Base-by-base conservation (phyloP, 2,329 filamentous ascomycete species). In the Cytospora piceicola region DNA sequence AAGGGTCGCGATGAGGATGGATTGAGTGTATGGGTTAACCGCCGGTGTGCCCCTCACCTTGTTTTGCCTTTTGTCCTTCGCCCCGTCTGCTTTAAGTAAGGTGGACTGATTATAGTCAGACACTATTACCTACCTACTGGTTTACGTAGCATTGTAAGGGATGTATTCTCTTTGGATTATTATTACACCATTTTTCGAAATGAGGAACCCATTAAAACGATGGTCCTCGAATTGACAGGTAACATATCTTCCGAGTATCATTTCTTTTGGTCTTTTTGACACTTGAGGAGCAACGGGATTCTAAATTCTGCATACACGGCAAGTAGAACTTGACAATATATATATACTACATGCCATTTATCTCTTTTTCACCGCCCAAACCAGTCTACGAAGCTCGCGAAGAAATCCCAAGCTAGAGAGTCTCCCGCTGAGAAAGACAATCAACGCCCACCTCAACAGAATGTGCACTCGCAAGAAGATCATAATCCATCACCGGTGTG, bases 401-500 rank as follows among this genome's bases (percentile, higher is more conserved):
- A 17, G 4, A 15, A 27, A 17, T 29, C 17, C 20, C 32, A 27
- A 52, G 3, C 6, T 17, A 46, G 17, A 14, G 5, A 3, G 24
- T 17, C 1, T 22, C 1, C 9, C 32, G 17, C 36, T 3, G 2
- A 15, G 1, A 42, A 12, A 1, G 3, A 4, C 32, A 22, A 0
- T 46, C n/a, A 7, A 8, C 11, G 15, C 15, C 34, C 12, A 20
- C 20, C 20, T 1, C 2, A 6, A 12, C 27, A 27, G 14, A 1
- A 63, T 75, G 73, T 75, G 74, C 59, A 59, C 61, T 46, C 72
- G 70, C 36, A 51, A 55, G 4, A 75, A 73, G 63, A 68, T 75
- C 58, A 75, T 74, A 58, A 72, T 73, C 63, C 73, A 76, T 68
- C 73, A 76, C 67, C 69, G 70, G 22, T 77, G 74, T 60, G 72